Evolutionary conservation across 2,329 filamentous ascomycete genomes (phyloP).

Genomic region (Apiospora aurea): DNA sequence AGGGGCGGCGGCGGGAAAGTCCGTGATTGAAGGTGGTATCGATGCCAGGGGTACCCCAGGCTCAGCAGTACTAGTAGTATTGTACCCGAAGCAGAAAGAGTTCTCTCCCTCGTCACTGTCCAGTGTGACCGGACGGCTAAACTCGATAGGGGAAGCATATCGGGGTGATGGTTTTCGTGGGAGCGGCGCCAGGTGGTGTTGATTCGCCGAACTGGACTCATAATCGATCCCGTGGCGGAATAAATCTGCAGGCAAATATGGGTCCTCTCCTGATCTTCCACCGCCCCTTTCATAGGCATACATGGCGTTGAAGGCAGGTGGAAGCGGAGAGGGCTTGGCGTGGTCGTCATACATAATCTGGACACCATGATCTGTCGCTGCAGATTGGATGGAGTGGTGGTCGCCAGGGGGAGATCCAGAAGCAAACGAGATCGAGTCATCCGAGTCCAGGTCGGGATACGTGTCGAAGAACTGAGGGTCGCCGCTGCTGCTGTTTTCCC

Average conservation of each 20-base stretch:
- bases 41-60: background rate
- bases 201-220: background rate
- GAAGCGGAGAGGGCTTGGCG: background rate
- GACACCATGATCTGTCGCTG: background rate
- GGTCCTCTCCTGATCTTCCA: background rate
- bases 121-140: background rate
- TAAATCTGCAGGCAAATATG: background rate
- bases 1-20: background rate
- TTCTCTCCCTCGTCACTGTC: background rate
- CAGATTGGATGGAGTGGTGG: background rate
- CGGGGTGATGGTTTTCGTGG: background rate
- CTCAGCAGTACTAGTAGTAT: background rate
- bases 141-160: background rate
- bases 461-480: background rate
- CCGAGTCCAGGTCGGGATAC: background rate
- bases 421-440: background rate
- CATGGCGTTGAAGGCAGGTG: background rate
- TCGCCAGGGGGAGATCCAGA: background rate
- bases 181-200: background rate
- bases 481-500: background rate
- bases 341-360: background rate
- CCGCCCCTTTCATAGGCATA: background rate
- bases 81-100: background rate
- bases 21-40: background rate
- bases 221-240: background rate